Evolutionary conservation across 176 grass and related monocot genomes (phyloP).

Genomic region (Hsuehochloa calcarea): DNA sequence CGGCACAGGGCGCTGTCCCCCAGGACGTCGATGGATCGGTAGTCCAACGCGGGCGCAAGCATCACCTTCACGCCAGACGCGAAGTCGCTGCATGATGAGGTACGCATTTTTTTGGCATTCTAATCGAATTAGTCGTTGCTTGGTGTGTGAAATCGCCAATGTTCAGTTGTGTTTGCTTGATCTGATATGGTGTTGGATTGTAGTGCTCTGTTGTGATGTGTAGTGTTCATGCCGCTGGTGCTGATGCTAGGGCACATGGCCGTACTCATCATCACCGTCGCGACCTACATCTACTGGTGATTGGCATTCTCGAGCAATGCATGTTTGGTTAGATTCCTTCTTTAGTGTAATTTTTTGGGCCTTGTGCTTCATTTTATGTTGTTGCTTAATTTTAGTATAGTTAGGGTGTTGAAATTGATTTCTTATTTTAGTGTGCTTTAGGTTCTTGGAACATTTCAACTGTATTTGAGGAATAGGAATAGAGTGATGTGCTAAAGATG

Average conservation of each 20-base stretch:
- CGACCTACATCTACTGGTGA: slow-evolving; percentile 77
- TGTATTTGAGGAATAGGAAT: not conserved
- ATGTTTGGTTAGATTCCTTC: not conserved
- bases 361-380: not conserved
- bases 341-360: not conserved
- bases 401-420: not conserved
- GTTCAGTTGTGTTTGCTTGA: slow-evolving; percentile 1
- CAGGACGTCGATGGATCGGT: slow-evolving; percentile 61
- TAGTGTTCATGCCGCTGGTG: slow-evolving; percentile 67
- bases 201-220: not conserved
- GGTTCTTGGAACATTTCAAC: not conserved
- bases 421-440: not conserved
- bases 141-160: not conserved
- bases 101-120: not conserved
- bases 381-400: not conserved
- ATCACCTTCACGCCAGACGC: not conserved
- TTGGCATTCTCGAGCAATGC: not conserved
- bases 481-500: not conserved
- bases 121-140: not conserved
- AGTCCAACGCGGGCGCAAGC: slow-evolving; percentile 15
- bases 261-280: slow-evolving; percentile 55
- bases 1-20: slow-evolving; percentile 40
- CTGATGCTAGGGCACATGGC: slow-evolving; percentile 61
- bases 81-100: slow-evolving; percentile 31
- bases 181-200: slow-evolving; percentile 29